Evolutionary conservation across 192 early-diverging fungal species (phyloP).

Genomic region (Coemansia asiatica): DNA sequence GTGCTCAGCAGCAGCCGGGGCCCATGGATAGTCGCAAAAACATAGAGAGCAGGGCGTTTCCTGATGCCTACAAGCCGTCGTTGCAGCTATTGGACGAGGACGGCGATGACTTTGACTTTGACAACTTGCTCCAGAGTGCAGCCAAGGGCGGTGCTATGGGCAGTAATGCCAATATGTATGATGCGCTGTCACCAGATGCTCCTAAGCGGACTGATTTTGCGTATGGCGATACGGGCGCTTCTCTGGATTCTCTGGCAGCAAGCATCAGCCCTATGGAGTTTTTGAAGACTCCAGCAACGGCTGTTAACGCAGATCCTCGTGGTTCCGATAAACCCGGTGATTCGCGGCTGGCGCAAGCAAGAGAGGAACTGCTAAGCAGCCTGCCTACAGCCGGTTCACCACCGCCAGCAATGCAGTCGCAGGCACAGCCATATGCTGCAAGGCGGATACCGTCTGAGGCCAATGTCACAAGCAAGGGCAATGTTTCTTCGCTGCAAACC

Average conservation of each 20-base stretch:
- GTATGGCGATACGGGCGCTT: neutral
- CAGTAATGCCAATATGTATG: conserved; percentile 17
- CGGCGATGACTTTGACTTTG: conserved; percentile 52
- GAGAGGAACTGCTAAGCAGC: conserved; percentile 27
- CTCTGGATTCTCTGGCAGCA: no score
- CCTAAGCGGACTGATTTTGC: conserved; percentile 2
- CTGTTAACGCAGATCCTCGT: neutral
- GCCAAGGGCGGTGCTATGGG: conserved; percentile 11
- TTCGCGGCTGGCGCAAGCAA: conserved; percentile 20
- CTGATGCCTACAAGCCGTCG: conserved; percentile 44
- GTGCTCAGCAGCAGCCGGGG: neutral
- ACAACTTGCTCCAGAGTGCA: conserved; percentile 41
- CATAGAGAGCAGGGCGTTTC: conserved; percentile 35
- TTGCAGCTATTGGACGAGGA: conserved; percentile 31
- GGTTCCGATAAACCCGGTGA: neutral
- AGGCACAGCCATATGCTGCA: neutral
- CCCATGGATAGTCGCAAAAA: neutral
- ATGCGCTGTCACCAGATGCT: conserved; percentile 5
- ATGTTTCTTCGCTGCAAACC: conserved; percentile 25
- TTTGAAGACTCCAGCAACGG: neutral
- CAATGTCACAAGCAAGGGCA: neutral
- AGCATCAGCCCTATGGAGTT: conserved; percentile 30
- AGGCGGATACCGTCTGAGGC: neutral
- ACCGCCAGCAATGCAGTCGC: neutral
- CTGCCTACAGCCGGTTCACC: conserved; percentile 8